These are phyloP conservation scores for Fusarium humuli DNA, from an alignment of 2,329 filamentous ascomycete genomes.

Conservation along the genomic window DNA sequence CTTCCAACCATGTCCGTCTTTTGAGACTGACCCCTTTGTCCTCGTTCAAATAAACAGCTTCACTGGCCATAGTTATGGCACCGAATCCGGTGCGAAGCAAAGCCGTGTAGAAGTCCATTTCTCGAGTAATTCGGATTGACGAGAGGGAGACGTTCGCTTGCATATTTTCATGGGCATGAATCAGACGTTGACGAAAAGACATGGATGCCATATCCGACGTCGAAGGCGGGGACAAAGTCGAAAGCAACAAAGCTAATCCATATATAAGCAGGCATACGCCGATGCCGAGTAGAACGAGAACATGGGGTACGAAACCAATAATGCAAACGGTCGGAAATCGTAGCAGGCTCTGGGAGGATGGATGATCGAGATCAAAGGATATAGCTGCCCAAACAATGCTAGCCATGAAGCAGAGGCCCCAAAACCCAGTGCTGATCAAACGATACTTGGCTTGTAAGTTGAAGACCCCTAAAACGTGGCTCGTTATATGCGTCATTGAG, in stretches of 20 bases:
- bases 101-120: conserved; percentile 96
- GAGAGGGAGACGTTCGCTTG: conserved; percentile 90
- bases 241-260: conserved; percentile 77
- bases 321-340: conserved; percentile 95
- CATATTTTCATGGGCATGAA: conserved; percentile 84
- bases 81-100: conserved; percentile 88
- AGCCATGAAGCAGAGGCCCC: conserved; percentile 90
- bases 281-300: conserved; percentile 87
- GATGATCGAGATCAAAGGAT: conserved; percentile 70
- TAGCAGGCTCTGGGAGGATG: conserved; percentile 73
- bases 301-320: conserved; percentile 92
- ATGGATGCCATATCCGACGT: conserved; percentile 47
- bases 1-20: conserved; percentile 89
- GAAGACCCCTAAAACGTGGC: conserved; percentile 83
- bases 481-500: conserved; percentile 86
- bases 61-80: conserved; percentile 90
- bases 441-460: conserved; percentile 82
- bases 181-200: conserved; percentile 70
- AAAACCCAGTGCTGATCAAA: conserved; percentile 88
- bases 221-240: conserved; percentile 61
- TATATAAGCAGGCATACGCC: conserved; percentile 82
- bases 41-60: conserved; percentile 96
- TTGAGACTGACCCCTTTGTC: conserved; percentile 80
- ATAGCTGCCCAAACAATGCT: conserved; percentile 83
- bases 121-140: conserved; percentile 81